These are phyloP conservation scores for Arxiozyma heterogenica DNA, from an alignment of 1,139 yeast genomes.

Conservation along the genomic window DNA sequence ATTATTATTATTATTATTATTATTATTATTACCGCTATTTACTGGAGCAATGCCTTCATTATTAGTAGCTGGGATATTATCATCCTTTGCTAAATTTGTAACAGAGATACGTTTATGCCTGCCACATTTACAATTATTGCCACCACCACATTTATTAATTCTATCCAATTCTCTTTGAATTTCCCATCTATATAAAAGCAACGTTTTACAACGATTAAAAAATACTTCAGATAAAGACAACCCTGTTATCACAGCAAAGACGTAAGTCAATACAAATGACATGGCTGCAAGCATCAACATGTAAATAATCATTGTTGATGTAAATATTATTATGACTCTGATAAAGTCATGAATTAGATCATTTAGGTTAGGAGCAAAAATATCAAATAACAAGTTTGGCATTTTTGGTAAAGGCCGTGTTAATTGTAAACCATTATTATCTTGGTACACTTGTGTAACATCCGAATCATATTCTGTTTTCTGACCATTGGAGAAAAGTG, in stretches of 20 bases:
- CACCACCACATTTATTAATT: slow-evolving; percentile 24
- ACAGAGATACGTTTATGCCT: slow-evolving; percentile 10
- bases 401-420: slow-evolving; percentile 19
- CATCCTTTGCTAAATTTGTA: not conserved
- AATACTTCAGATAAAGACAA: slow-evolving; percentile 58
- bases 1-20: not conserved
- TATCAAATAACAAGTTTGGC: slow-evolving; percentile 31
- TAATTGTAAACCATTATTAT: slow-evolving; percentile 9
- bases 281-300: slow-evolving; percentile 71
- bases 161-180: slow-evolving; percentile 24
- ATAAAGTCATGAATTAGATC: slow-evolving; percentile 44
- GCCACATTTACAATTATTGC: slow-evolving; percentile 24
- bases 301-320: slow-evolving; percentile 58
- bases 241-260: slow-evolving; percentile 65
- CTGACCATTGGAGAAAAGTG: not conserved
- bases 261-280: slow-evolving; percentile 56
- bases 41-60: not conserved
- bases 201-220: slow-evolving; percentile 43
- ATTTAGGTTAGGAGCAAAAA: slow-evolving; percentile 35
- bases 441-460: slow-evolving; percentile 14
- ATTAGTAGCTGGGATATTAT: not conserved
- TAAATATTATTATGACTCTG: slow-evolving; percentile 45
- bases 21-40: not conserved
- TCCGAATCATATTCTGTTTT: slow-evolving; percentile 6
- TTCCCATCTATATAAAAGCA: slow-evolving; percentile 27